Evolutionary conservation across 495 filamentous ascomycete species (phyloP).

Genomic region (Tuber brumale): DNA sequence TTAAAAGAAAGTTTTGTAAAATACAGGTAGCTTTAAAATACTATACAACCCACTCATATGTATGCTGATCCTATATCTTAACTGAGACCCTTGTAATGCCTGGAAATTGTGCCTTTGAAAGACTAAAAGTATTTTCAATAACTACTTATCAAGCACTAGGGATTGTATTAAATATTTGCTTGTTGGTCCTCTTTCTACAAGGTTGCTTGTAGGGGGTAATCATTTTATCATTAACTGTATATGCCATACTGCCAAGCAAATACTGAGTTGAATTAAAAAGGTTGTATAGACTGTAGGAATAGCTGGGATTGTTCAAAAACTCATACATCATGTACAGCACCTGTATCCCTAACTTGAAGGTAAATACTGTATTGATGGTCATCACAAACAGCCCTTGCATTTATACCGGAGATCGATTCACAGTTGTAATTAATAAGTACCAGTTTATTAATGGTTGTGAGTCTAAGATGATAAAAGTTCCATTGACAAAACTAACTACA

Average conservation of each 20-base stretch:
- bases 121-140: conserved; percentile 10
- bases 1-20: conserved; percentile 8
- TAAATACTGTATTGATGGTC: background rate
- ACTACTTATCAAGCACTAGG: background rate
- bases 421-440: background rate
- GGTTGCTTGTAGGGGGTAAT: conserved; percentile 10
- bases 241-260: conserved; percentile 4
- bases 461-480: conserved; percentile 10
- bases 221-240: background rate
- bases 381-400: background rate
- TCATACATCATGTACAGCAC: background rate
- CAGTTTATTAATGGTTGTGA: background rate
- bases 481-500: conserved; percentile 6
- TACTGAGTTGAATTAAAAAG: background rate
- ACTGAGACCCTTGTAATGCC: conserved; percentile 5
- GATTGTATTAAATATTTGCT: background rate
- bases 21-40: conserved; percentile 7
- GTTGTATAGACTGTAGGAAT: background rate
- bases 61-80: background rate
- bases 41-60: background rate
- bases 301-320: conserved; percentile 5
- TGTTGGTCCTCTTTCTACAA: too few species aligned
- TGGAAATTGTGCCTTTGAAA: conserved; percentile 7
- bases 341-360: background rate
- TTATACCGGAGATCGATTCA: background rate